Percentiles rank a stretch among this genome's conserved stretches.
Conservation (phyloP, 352 stramenopile species). For the Phytopythium litorale region DNA sequence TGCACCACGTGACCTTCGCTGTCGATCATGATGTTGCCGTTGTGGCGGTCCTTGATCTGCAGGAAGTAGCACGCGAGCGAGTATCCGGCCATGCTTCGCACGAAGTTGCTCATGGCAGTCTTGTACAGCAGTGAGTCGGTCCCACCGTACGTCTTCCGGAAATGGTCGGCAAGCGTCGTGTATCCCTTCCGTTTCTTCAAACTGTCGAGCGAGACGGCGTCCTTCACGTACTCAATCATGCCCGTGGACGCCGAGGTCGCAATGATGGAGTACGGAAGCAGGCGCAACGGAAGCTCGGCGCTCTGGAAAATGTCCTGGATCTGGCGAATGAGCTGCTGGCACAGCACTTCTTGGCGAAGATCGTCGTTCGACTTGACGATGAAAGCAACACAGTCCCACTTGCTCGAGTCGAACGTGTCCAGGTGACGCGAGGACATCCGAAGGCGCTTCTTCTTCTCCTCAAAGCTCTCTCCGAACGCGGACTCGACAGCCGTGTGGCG, state of each 20-base stretch:
- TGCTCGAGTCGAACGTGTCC: slow-evolving; percentile 15
- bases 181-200: slow-evolving; percentile 91
- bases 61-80: slow-evolving; percentile 97
- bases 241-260: slow-evolving; percentile 93
- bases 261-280: slow-evolving; percentile 96
- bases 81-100: slow-evolving; percentile 96
- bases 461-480: slow-evolving; percentile 81
- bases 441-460: slow-evolving; percentile 70
- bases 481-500: slow-evolving; percentile 68
- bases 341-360: slow-evolving; percentile 96
- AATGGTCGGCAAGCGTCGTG: slow-evolving; percentile 88
- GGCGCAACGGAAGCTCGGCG: slow-evolving; percentile 91
- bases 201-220: slow-evolving; percentile 96
- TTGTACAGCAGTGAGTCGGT: slow-evolving; percentile 84
- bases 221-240: slow-evolving; percentile 97
- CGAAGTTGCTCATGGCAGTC: slow-evolving; percentile 96
- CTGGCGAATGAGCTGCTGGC: slow-evolving; percentile 95
- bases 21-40: slow-evolving; percentile 99
- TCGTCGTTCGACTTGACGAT: slow-evolving; percentile 99
- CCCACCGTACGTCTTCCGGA: slow-evolving; percentile 92
- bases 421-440: slow-evolving; percentile 48
- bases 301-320: slow-evolving; percentile 95
- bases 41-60: slow-evolving; percentile 99
- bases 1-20: slow-evolving; percentile 96
- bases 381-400: slow-evolving; percentile 84